These are phyloP conservation scores for Lasiodiplodia gonubiensis DNA, from an alignment of 2,329 filamentous ascomycete species.

Conservation along the genomic window DNA sequence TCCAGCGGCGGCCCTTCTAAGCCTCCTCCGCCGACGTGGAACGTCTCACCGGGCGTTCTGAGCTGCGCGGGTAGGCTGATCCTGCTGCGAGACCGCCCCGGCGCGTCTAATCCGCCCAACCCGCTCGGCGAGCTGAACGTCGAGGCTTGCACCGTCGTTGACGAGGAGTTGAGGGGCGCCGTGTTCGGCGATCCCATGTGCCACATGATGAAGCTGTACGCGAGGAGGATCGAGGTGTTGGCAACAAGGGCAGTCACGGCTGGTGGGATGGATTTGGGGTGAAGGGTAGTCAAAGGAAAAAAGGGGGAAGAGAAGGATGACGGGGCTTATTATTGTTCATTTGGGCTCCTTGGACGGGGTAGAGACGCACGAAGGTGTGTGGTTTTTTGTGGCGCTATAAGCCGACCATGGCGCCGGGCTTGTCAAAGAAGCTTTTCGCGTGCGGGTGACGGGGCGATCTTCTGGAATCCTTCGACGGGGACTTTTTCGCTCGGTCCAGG, in stretches of 20 bases:
- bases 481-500: too few species aligned
- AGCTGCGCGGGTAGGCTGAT: conserved; percentile 74
- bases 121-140: conserved; percentile 43
- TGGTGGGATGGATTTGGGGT: conserved; percentile 33
- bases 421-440: too few species aligned
- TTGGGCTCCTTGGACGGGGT: too few species aligned
- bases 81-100: conserved; percentile 57
- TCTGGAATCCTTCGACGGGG: too few species aligned
- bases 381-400: too few species aligned
- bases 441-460: too few species aligned
- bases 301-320: too few species aligned
- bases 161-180: conserved; percentile 70
- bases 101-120: neutral
- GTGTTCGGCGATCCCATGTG: conserved; percentile 83
- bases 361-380: too few species aligned
- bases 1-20: neutral
- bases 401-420: too few species aligned
- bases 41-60: conserved; percentile 68
- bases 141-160: conserved; percentile 70
- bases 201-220: conserved; percentile 82
- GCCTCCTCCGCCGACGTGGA: conserved; percentile 58
- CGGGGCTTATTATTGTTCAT: too few species aligned
- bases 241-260: conserved; percentile 71
- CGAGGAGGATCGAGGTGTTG: conserved; percentile 71
- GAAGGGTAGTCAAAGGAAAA: too few species aligned